phyloP scores from a whole-genome alignment of 257 asterid species.

The Scutellaria baicalensis region DNA sequence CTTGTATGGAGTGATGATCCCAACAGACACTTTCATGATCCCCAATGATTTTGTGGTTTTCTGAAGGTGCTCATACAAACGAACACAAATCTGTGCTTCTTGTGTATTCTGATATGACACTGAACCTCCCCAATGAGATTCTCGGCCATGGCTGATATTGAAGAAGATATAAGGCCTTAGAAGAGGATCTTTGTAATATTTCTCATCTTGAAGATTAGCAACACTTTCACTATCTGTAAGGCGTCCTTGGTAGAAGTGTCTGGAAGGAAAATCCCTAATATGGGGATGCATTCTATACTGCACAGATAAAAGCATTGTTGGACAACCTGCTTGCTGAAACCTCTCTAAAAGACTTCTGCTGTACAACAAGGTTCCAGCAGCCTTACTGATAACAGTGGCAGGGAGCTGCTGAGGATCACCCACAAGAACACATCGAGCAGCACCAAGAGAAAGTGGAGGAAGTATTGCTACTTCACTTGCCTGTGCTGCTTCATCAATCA shows the following conservation, averaged over 20 bases:
- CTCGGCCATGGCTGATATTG: constrained; percentile 85
- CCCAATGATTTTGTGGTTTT: constrained; percentile 57
- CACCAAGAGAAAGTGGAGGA: constrained; percentile 96
- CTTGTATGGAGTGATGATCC: constrained; percentile 96
- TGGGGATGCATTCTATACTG: constrained; percentile 98
- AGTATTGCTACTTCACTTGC: constrained; percentile 93
- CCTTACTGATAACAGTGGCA: constrained; percentile 98
- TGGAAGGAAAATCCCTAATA: constrained; percentile 91
- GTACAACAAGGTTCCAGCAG: constrained; percentile 95
- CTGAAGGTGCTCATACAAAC: constrained; percentile 87
- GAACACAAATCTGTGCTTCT: constrained; percentile 89
- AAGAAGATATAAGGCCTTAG: constrained; percentile 78
- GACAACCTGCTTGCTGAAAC: constrained; percentile 97
- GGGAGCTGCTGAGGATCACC: constrained; percentile 99
- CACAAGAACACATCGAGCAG: constrained; percentile 97
- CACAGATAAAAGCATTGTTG: constrained; percentile 91
- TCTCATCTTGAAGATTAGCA: constrained; percentile 59
- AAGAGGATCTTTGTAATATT: constrained; percentile 73
- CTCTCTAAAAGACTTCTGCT: constrained; percentile 98
- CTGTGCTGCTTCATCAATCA: constrained; percentile 98
- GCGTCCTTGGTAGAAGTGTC: constrained; percentile 95
- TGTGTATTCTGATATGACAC: constrained; percentile 89
- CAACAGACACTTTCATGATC: constrained; percentile 73
- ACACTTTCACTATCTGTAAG: constrained; percentile 93
- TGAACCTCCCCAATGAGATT: constrained; percentile 93